Conservation (phyloP, 345 rosid genomes). For the Eucalyptus caleyi region DNA sequence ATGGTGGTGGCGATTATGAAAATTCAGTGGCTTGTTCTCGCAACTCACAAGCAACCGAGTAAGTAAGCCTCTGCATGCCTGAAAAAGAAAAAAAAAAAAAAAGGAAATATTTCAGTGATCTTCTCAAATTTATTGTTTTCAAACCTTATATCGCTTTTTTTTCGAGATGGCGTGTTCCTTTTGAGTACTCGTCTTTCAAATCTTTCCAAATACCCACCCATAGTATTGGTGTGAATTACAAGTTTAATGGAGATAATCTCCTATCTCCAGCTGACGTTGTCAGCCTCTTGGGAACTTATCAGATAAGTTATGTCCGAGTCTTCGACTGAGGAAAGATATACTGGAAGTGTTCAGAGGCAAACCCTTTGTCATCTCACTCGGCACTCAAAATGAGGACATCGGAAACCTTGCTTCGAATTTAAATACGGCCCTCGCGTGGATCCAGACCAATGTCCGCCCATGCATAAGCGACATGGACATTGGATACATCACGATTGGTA, state of each 20-base stretch:
- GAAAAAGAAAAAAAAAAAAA: accelerated
- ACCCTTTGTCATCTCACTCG: neutral
- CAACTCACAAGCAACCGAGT: neutral
- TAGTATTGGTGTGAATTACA: neutral
- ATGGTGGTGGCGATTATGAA: neutral
- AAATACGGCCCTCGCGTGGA: neutral
- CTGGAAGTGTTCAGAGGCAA: neutral
- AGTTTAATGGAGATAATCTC: neutral
- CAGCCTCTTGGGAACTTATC: neutral
- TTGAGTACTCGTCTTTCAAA: neutral
- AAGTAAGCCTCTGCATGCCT: neutral
- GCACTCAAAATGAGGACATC: neutral
- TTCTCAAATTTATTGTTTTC: neutral
- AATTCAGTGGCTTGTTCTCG: neutral
- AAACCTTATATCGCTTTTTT: neutral
- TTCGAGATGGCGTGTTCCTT: neutral
- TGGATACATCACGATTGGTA: neutral
- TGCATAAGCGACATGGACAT: neutral
- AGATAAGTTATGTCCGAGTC: neutral
- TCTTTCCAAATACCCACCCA: neutral
- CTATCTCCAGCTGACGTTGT: neutral
- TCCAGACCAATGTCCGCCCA: neutral
- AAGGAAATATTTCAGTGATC: neutral
- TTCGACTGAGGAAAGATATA: neutral
- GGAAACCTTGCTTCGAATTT: neutral